phyloP scores from a whole-genome alignment of 495 filamentous ascomycete species.

The Polyplosphaeria fusca region DNA sequence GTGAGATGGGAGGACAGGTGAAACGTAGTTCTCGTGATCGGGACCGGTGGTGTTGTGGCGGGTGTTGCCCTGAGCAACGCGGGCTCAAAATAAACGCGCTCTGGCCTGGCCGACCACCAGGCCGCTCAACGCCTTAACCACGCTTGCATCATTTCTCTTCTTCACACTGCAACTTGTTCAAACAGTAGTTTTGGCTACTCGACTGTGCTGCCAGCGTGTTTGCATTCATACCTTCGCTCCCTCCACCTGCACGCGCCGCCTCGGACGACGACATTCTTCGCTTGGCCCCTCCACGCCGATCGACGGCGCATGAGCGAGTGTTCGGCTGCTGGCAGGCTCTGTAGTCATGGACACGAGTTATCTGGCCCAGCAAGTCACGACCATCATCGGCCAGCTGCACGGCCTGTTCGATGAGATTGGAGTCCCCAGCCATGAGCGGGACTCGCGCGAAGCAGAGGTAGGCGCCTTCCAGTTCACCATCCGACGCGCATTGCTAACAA shows the following conservation, averaged over 20 bases:
- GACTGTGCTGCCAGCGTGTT: not conserved
- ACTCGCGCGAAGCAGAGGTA: constrained; percentile 82
- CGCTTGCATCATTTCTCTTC: constrained; percentile 13
- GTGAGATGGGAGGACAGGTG: not conserved
- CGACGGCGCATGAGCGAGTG: constrained; percentile 33
- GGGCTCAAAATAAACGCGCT: constrained; percentile 2
- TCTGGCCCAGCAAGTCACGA: constrained; percentile 87
- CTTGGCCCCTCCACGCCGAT: constrained; percentile 20
- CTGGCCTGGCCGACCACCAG: not conserved
- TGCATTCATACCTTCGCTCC: not conserved
- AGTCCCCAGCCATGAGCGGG: constrained; percentile 82
- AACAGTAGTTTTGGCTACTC: not conserved
- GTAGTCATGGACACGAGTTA: constrained; percentile 80
- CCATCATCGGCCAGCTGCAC: constrained; percentile 85
- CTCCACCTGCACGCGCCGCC: not conserved
- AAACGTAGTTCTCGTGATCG: constrained; percentile 6
- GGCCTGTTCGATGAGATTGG: constrained; percentile 96
- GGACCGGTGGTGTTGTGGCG: constrained; percentile 1
- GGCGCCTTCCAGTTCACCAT: constrained; percentile 18
- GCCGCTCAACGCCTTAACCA: constrained; percentile 3
- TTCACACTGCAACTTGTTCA: not conserved
- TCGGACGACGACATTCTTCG: constrained; percentile 21
- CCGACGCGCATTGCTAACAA: constrained; percentile 23
- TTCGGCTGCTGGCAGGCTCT: constrained; percentile 26
- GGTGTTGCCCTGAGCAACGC: constrained; percentile 7